A percentile compares a stretch with the other conserved stretches of the same genome.
These are phyloP conservation scores for Phylloporus arenicola DNA, from an alignment of 768 basidiomycete species.

Conservation along the genomic window DNA sequence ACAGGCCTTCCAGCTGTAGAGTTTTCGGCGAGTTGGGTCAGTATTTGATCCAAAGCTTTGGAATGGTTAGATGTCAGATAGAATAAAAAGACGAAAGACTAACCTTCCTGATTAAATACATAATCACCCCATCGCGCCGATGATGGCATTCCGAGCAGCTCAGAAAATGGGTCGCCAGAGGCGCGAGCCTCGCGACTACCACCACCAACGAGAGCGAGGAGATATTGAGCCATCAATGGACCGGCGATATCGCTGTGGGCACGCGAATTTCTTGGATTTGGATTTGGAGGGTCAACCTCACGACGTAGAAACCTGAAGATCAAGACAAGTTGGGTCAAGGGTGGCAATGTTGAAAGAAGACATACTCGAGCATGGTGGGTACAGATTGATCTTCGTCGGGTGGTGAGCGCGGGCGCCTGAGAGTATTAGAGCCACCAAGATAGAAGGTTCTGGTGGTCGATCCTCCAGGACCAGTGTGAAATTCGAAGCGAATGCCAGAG, in stretches of 20 bases:
- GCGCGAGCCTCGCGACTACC: constrained; percentile 27
- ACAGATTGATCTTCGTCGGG: constrained; percentile 16
- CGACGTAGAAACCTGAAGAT: constrained; percentile 34
- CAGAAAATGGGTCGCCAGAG: constrained; percentile 39
- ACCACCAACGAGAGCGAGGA: constrained; percentile 51
- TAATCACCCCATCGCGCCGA: constrained; percentile 81
- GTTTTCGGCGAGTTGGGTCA: constrained; percentile 84
- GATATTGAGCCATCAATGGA: constrained; percentile 66
- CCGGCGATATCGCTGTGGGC: constrained; percentile 45
- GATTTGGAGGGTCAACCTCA: constrained; percentile 4
- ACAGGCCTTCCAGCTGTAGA: constrained; percentile 70
- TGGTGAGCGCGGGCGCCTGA: constrained; percentile 19
- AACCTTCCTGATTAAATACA: constrained; percentile 87
- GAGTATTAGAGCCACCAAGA: constrained; percentile 32
- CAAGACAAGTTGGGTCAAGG: neutral
- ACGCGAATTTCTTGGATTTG: constrained; percentile 14
- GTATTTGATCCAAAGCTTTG: constrained; percentile 74
- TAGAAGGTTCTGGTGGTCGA: constrained; percentile 32
- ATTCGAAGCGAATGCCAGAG: constrained; percentile 33
- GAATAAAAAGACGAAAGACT: constrained; percentile 7
- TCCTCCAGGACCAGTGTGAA: constrained; percentile 29
- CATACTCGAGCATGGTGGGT: constrained; percentile 53
- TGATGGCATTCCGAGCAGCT: constrained; percentile 41
- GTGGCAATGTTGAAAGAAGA: constrained; percentile 1
- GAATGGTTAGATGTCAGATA: constrained; percentile 4